Percentiles rank a stretch among this genome's conserved stretches.
Conservation (phyloP, 2,329 filamentous ascomycete species). For the Stemphylium vesicarium region DNA sequence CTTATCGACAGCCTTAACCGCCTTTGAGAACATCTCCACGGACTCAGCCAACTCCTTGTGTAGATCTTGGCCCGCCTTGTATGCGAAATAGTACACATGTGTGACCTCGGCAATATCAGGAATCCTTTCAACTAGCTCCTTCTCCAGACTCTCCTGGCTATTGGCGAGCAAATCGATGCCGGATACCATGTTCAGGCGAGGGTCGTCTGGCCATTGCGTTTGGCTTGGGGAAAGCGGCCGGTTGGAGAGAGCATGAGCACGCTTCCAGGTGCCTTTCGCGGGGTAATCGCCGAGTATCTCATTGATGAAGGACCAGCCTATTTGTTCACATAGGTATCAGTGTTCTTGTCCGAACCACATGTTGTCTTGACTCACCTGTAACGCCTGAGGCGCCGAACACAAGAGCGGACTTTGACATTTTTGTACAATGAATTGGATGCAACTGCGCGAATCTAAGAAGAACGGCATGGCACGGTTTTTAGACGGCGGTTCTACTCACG, state of each 20-base stretch:
- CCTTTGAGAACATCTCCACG: slow-evolving; percentile 51
- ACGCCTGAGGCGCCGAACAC: slow-evolving; percentile 54
- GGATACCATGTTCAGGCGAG: slow-evolving; percentile 50
- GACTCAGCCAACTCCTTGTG: slow-evolving; percentile 50
- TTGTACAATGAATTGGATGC: background rate
- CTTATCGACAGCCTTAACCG: slow-evolving; percentile 41
- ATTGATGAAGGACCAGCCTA: slow-evolving; percentile 53
- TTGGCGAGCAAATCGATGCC: slow-evolving; percentile 53
- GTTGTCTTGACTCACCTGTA: background rate
- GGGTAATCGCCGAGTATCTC: slow-evolving; percentile 50
- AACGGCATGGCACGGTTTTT: background rate
- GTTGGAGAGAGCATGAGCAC: slow-evolving; percentile 52
- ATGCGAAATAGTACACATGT: slow-evolving; percentile 55
- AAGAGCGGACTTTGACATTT: slow-evolving; percentile 48
- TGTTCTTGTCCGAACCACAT: background rate
- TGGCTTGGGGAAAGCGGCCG: slow-evolving; percentile 43
- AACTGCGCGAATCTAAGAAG: background rate
- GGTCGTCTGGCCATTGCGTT: slow-evolving; percentile 49
- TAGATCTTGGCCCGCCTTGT: slow-evolving; percentile 51
- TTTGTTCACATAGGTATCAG: slow-evolving; percentile 5
- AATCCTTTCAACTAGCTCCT: slow-evolving; percentile 41
- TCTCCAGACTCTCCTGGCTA: slow-evolving; percentile 49
- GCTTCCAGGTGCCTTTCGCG: slow-evolving; percentile 38
- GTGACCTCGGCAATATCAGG: slow-evolving; percentile 49
- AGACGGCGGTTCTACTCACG: background rate